Conservation (phyloP, 306 rosid genomes). For the Castanea sativa region DNA sequence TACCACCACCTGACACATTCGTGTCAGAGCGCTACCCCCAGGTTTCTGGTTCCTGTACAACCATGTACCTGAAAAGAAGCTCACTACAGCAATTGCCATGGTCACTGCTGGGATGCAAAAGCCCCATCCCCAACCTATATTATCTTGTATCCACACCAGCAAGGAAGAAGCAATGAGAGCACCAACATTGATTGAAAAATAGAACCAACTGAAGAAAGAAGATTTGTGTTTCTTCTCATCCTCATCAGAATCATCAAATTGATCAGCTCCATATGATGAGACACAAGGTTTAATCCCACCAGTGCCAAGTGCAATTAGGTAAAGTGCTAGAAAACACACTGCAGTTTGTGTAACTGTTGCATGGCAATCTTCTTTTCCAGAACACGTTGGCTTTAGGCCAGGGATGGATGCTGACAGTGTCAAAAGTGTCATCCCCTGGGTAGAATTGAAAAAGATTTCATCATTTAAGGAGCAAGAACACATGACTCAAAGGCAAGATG, state of each 20-base stretch:
- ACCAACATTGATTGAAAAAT: slow-evolving; percentile 71
- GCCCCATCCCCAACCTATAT: slow-evolving; percentile 86
- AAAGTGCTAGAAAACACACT: slow-evolving; percentile 52
- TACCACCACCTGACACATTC: slow-evolving; percentile 64
- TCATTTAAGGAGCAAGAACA: background rate
- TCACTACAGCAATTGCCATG: slow-evolving; percentile 67
- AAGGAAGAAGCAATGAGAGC: slow-evolving; percentile 69
- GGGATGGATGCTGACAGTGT: slow-evolving; percentile 70
- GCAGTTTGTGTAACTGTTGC: slow-evolving; percentile 47
- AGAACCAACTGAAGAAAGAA: slow-evolving; percentile 85
- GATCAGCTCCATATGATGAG: slow-evolving; percentile 83
- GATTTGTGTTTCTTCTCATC: slow-evolving; percentile 58
- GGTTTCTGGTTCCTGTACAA: slow-evolving; percentile 67
- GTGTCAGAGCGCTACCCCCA: slow-evolving; percentile 69
- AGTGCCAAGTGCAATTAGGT: slow-evolving; percentile 76
- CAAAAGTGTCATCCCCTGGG: slow-evolving; percentile 79
- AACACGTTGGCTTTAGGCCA: slow-evolving; percentile 61
- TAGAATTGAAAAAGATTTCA: background rate
- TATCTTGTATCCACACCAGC: slow-evolving; percentile 64
- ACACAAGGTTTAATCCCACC: slow-evolving; percentile 89
- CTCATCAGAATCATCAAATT: slow-evolving; percentile 61
- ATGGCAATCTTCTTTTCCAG: slow-evolving; percentile 41
- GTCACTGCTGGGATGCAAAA: slow-evolving; percentile 69
- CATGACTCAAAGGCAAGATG: background rate
- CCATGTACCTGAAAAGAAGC: slow-evolving; percentile 69